A percentile compares a stretch with the other conserved stretches of the same genome.
These are phyloP conservation scores for Nannochloris sp. DNA, from an alignment of 139 green algal species.

Conservation along the genomic window DNA sequence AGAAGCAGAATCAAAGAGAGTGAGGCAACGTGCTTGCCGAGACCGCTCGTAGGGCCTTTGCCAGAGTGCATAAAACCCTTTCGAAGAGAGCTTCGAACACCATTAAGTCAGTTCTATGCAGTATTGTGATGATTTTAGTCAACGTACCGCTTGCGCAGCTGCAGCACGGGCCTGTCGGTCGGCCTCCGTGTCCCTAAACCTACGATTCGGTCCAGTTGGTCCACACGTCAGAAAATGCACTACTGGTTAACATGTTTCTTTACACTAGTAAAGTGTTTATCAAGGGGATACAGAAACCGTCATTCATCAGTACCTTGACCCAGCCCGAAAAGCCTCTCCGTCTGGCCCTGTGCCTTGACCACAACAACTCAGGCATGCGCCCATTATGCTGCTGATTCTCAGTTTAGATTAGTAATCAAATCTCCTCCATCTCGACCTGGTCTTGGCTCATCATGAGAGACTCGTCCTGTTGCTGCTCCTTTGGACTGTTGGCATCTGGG, in stretches of 20 bases:
- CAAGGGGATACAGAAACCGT: background rate
- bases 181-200: constrained; percentile 11
- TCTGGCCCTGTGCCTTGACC: constrained; percentile 22
- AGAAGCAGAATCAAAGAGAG: background rate
- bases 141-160: constrained; percentile 21
- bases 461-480: background rate
- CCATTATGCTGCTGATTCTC: constrained; percentile 8
- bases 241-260: no score
- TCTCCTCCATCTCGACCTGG: constrained; percentile 5
- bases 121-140: no score
- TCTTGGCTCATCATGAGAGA: background rate
- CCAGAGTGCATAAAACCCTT: no score
- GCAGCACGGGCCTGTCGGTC: constrained; percentile 7
- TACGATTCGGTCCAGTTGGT: background rate
- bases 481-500: background rate
- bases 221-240: background rate
- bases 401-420: background rate
- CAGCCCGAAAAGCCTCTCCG: constrained; percentile 7
- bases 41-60: no score
- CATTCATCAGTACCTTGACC: constrained; percentile 2
- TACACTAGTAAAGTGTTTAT: background rate
- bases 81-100: no score
- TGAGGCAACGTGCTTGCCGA: background rate
- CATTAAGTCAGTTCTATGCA: no score
- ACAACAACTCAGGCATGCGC: constrained; percentile 13